These are phyloP conservation scores for Filosporella fistucella DNA, from an alignment of 495 filamentous ascomycete genomes.

Conservation along the genomic window DNA sequence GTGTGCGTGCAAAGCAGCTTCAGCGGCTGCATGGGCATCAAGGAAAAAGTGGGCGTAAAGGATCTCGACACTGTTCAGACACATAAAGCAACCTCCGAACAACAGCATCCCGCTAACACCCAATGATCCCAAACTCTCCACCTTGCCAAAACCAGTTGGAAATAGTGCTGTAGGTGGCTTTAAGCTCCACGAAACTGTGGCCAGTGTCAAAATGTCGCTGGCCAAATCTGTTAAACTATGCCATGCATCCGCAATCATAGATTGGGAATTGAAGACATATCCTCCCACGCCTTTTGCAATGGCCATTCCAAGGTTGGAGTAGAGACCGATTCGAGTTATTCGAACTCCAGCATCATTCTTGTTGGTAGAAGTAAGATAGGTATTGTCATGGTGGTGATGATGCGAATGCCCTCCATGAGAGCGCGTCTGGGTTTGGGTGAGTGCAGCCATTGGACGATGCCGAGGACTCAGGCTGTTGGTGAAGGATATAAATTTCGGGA, in stretches of 20 bases:
- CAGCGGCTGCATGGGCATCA: conserved; percentile 53
- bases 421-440: conserved; percentile 44
- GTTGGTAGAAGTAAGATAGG: conserved; percentile 81
- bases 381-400: conserved; percentile 82
- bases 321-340: conserved; percentile 88
- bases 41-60: conserved; percentile 79
- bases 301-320: conserved; percentile 91
- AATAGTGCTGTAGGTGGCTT: conserved; percentile 77
- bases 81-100: conserved; percentile 86
- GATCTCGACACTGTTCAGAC: conserved; percentile 67
- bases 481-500: conserved; percentile 16
- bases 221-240: conserved; percentile 93
- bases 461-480: conserved; percentile 12
- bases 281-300: conserved; percentile 88
- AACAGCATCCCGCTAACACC: conserved; percentile 89
- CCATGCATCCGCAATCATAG: conserved; percentile 90
- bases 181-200: conserved; percentile 87
- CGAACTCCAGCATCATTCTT: conserved; percentile 91
- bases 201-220: conserved; percentile 88
- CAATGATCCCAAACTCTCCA: conserved; percentile 91
- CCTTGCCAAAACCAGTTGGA: conserved; percentile 89
- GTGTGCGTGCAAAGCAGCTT: conserved; percentile 56
- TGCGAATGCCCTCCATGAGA: conserved; percentile 50
- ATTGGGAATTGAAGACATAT: conserved; percentile 89
- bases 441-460: conserved; percentile 23